These are phyloP conservation scores for Lizonia empirigonia DNA, from an alignment of 2,329 filamentous ascomycete genomes.

Conservation along the genomic window DNA sequence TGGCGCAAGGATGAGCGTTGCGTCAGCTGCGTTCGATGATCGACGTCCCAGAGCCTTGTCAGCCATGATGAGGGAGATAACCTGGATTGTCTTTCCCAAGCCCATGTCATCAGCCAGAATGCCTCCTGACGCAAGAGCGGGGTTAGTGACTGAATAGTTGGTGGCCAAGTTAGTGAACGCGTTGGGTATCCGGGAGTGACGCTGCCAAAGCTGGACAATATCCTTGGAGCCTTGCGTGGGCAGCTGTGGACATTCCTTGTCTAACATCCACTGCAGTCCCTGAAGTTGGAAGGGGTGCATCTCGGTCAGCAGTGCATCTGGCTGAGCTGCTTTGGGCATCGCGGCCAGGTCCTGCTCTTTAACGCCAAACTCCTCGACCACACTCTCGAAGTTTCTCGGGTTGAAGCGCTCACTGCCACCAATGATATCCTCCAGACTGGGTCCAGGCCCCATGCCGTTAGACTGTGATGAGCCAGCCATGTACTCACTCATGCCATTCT, in stretches of 20 bases:
- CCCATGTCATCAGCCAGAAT: conserved; percentile 95
- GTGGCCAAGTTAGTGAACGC: conserved; percentile 72
- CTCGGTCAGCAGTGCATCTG: conserved; percentile 65
- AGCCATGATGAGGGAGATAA: conserved; percentile 77
- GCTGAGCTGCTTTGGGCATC: conserved; percentile 75
- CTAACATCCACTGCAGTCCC: conserved; percentile 80
- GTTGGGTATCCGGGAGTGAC: conserved; percentile 45
- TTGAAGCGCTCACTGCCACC: conserved; percentile 70
- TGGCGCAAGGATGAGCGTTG: conserved; percentile 81
- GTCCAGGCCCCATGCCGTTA: conserved; percentile 41
- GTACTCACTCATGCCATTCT: conserved; percentile 34
- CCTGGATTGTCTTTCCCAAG: conserved; percentile 84
- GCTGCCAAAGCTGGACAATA: conserved; percentile 79
- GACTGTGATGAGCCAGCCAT: conserved; percentile 34
- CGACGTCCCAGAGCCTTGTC: conserved; percentile 48
- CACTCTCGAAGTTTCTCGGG: conserved; percentile 66
- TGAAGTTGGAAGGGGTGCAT: conserved; percentile 79
- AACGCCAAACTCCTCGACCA: conserved; percentile 72
- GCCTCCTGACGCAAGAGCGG: conserved; percentile 74
- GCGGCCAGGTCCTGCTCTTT: conserved; percentile 72
- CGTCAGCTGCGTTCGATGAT: conserved; percentile 44
- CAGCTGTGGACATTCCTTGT: conserved; percentile 73
- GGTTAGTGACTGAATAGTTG: conserved; percentile 66
- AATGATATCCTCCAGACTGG: conserved; percentile 68
- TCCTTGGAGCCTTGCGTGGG: conserved; percentile 65